These are phyloP conservation scores for Acorus calamus DNA, from an alignment of 106 monocot species.

Conservation along the genomic window DNA sequence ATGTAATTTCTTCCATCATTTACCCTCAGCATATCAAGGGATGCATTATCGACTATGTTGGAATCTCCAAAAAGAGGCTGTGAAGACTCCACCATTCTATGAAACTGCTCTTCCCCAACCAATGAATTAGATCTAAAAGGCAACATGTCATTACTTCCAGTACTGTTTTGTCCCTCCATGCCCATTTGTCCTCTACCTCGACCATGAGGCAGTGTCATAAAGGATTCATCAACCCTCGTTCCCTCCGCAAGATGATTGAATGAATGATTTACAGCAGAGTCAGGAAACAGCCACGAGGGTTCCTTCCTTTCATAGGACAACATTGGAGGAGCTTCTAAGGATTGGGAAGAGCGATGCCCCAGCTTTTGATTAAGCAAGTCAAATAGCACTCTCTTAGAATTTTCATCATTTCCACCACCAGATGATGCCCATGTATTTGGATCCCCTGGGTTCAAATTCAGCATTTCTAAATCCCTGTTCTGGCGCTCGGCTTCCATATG, in stretches of 20 bases:
- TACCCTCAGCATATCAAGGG: conserved; percentile 15
- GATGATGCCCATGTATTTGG: conserved; percentile 23
- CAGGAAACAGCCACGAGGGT: conserved; percentile 34
- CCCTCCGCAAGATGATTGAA: conserved; percentile 26
- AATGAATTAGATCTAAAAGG: background rate
- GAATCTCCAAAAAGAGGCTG: conserved; percentile 12
- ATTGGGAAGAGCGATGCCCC: conserved; percentile 29
- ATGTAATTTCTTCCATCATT: conserved; percentile 19
- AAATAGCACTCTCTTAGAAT: conserved; percentile 21
- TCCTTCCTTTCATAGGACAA: conserved; percentile 46
- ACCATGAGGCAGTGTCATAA: conserved; percentile 23
- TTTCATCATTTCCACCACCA: conserved; percentile 20
- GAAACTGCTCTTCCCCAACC: conserved; percentile 7
- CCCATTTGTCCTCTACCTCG: conserved; percentile 11
- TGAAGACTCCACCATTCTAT: conserved; percentile 8
- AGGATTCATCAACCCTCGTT: conserved; percentile 9
- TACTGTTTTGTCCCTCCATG: conserved; percentile 17
- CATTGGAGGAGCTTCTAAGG: conserved; percentile 17
- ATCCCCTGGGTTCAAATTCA: conserved; percentile 17
- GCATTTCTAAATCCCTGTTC: conserved; percentile 16
- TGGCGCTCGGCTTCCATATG: conserved; percentile 38
- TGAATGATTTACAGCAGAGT: conserved; percentile 23
- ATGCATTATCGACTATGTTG: conserved; percentile 9
- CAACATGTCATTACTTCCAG: conserved; percentile 25
- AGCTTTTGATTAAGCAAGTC: conserved; percentile 39